Conservation (phyloP, 495 filamentous ascomycete genomes). For the Pyrenula massariospora region DNA sequence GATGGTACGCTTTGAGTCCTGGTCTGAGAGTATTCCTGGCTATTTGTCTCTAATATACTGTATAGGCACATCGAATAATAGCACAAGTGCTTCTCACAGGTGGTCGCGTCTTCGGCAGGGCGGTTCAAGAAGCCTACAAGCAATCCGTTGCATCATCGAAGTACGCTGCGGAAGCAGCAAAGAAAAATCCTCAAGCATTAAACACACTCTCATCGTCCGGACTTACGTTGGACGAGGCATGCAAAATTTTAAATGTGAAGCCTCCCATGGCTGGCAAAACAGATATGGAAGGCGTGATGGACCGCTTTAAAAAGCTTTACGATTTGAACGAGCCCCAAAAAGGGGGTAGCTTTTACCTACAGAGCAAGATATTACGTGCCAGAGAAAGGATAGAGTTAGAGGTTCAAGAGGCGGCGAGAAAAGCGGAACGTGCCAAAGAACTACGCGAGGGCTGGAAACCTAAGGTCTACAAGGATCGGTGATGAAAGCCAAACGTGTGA, state of each 20-base stretch:
- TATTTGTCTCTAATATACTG: neutral
- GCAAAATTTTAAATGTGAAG: constrained; percentile 94
- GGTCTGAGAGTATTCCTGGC: too few relatives aligned
- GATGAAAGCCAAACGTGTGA: constrained; percentile 6
- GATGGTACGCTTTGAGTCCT: too few relatives aligned
- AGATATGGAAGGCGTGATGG: constrained; percentile 64
- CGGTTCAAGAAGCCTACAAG: constrained; percentile 82
- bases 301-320: constrained; percentile 89
- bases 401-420: constrained; percentile 34
- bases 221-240: constrained; percentile 89
- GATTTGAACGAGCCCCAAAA: constrained; percentile 89
- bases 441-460: constrained; percentile 80
- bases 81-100: constrained; percentile 85
- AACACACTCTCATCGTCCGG: constrained; percentile 50
- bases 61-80: constrained; percentile 87
- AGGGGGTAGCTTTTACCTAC: constrained; percentile 93
- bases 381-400: constrained; percentile 88
- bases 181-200: constrained; percentile 31
- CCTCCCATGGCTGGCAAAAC: constrained; percentile 68
- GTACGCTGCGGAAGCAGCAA: constrained; percentile 56
- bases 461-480: constrained; percentile 86
- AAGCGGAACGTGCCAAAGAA: constrained; percentile 49
- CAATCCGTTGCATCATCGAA: constrained; percentile 79
- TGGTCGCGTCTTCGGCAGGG: constrained; percentile 80
- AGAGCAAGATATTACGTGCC: constrained; percentile 89